These are phyloP conservation scores for Glonium stellatum DNA, from an alignment of 495 filamentous ascomycete genomes.

Conservation along the genomic window DNA sequence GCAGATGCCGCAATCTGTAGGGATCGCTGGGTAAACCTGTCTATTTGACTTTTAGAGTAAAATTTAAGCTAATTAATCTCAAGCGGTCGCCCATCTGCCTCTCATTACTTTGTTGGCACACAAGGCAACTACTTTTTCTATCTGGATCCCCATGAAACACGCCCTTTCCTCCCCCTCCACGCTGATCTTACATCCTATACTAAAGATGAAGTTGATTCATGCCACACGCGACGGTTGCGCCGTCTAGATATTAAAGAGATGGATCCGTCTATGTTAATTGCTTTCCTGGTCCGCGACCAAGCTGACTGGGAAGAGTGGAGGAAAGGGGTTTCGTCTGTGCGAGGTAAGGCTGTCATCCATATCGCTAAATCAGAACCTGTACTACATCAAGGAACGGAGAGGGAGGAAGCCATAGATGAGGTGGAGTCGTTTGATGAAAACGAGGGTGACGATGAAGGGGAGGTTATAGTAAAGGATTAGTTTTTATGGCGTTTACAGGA, in stretches of 20 bases:
- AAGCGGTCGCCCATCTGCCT: constrained; percentile 87
- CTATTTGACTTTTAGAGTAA: not conserved
- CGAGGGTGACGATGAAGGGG: constrained; percentile 40
- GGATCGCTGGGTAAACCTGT: constrained; percentile 82
- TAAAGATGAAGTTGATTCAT: constrained; percentile 67
- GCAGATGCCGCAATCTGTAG: constrained; percentile 81
- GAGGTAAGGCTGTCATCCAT: constrained; percentile 79
- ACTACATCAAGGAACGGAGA: constrained; percentile 47
- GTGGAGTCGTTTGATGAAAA: constrained; percentile 79
- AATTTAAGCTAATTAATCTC: constrained; percentile 6
- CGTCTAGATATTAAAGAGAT: constrained; percentile 81
- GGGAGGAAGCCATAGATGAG: constrained; percentile 75
- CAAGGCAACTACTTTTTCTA: constrained; percentile 89
- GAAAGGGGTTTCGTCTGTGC: constrained; percentile 54
- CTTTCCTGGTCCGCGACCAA: constrained; percentile 79
- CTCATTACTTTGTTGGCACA: constrained; percentile 95
- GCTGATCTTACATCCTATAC: constrained; percentile 49
- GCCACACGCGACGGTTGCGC: constrained; percentile 79
- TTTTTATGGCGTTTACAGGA: not conserved
- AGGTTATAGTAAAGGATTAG: not conserved
- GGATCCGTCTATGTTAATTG: constrained; percentile 98
- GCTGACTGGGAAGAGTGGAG: constrained; percentile 83
- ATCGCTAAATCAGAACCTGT: constrained; percentile 61
- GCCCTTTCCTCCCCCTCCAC: constrained; percentile 57
- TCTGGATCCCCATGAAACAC: constrained; percentile 83